A percentile compares a stretch with the other conserved stretches of the same genome.
Conservation (phyloP, 176 grass and related monocot genomes). For the Chrysopogon serrulatus region DNA sequence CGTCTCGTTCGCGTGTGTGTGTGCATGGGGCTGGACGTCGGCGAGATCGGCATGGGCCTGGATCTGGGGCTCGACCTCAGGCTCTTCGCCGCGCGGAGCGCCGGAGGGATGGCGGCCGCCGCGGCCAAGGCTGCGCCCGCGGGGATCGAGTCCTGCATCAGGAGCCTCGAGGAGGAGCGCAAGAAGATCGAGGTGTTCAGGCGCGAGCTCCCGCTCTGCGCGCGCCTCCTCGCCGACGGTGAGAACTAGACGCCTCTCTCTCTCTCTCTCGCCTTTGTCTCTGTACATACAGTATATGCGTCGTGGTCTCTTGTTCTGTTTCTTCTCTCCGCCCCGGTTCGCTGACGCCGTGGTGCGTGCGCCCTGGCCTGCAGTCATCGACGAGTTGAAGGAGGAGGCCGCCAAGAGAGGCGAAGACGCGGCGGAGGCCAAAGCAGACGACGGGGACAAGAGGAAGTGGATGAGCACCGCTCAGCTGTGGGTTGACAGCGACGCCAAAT, state of each 20-base stretch:
- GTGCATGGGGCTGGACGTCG: constrained; percentile 56
- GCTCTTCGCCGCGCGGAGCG: constrained; percentile 45
- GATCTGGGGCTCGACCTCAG: constrained; percentile 62
- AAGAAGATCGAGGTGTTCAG: constrained; percentile 80
- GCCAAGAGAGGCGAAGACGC: constrained; percentile 26
- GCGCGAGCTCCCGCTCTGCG: constrained; percentile 83
- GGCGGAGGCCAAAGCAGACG: constrained; percentile 22
- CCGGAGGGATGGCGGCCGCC: constrained; percentile 30
- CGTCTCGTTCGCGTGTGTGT: not conserved
- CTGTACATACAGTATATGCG: not conserved
- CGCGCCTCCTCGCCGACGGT: constrained; percentile 66
- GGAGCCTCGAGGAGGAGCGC: constrained; percentile 61
- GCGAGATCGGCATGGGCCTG: constrained; percentile 43
- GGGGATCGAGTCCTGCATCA: constrained; percentile 54
- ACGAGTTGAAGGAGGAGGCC: constrained; percentile 61
- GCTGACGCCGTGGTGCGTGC: not conserved
- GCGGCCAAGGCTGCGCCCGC: constrained; percentile 31
- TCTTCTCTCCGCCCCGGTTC: not conserved
- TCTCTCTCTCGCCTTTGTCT: not conserved
- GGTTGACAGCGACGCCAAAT: constrained; percentile 59
- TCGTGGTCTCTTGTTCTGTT: not conserved
- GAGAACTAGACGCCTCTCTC: not conserved
- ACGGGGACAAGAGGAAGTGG: constrained; percentile 77
- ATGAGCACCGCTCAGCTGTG: constrained; percentile 95
- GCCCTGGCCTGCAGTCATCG: constrained; percentile 53